Evolutionary conservation across 179 eudicot species (phyloP), one percentile per base, ranked within the genome.

Genomic region (Spinacia oleracea): DNA sequence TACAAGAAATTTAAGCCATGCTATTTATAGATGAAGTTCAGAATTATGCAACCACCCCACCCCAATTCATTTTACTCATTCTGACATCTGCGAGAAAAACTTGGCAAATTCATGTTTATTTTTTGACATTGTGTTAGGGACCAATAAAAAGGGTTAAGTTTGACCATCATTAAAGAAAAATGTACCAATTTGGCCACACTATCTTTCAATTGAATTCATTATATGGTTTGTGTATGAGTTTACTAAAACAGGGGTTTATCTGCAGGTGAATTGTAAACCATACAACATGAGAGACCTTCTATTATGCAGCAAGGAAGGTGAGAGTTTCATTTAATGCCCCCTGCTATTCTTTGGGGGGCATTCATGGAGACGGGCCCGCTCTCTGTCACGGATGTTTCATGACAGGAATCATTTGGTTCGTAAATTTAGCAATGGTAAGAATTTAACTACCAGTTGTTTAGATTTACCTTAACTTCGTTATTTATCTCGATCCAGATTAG

Each of bases 241-340:
- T 73, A 56, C 34, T 73, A 35, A 55, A 73, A 56, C 66, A n/a
- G 32, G 77, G 32, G 6, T 56, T 5, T 51, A 29, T 56, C 21
- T 35, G 67, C 66, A 73, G 77, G 65, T 56, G 62, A 12, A 73
- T 10, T 56, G 11, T n/a, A 35, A 55, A 38, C 77, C 77, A 56
- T 66, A 55, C 65, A 34, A 73, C 77, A 56, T 73, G 40, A 2
- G 16, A 56, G 50, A 38, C 16, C 32, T 73, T 38, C 46, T 25
- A 73, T 11, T 20, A 15, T 55, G 60, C 31, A 73, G 76, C 45
- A 34, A 73, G 60, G 75, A 72, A 72, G 76, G 64, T 55, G 76
- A 73, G 45, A 53, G 20, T 73, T 73, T 73, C 76, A 51, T 53
- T 73, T 73, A 73, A 4, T 73, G 66, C 67, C 34, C 59, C 8